A percentile compares a stretch with the other conserved stretches of the same genome.
These are phyloP conservation scores for Escovopsis sp. DNA, from an alignment of 2,329 filamentous ascomycete species.

Conservation along the genomic window DNA sequence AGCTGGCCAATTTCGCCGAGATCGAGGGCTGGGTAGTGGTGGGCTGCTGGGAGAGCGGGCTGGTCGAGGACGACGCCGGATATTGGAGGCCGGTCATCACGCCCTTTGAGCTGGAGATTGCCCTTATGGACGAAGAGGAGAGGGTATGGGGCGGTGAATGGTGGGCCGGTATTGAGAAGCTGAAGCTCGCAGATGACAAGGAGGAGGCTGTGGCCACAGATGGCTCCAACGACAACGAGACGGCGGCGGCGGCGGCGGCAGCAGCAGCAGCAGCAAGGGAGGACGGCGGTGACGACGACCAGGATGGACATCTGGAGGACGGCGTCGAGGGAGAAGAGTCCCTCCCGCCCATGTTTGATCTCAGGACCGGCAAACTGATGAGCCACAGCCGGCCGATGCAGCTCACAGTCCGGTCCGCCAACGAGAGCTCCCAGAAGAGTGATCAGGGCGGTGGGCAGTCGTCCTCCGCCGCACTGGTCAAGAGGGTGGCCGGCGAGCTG, in stretches of 20 bases:
- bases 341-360: constrained; percentile 78
- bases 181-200: constrained; percentile 30
- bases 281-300: constrained; percentile 8
- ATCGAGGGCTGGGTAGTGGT: constrained; percentile 95
- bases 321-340: constrained; percentile 52
- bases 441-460: constrained; percentile 4
- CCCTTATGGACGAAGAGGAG: constrained; percentile 58
- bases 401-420: constrained; percentile 15
- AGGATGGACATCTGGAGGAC: constrained; percentile 14
- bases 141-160: constrained; percentile 78
- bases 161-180: constrained; percentile 69
- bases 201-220: background rate
- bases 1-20: constrained; percentile 91
- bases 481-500: constrained; percentile 47
- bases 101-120: constrained; percentile 80
- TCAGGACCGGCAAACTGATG: constrained; percentile 73
- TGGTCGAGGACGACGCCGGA: constrained; percentile 68
- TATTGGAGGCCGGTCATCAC: constrained; percentile 86
- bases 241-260: constrained; percentile 9
- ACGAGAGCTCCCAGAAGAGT: constrained; percentile 11
- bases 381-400: constrained; percentile 65
- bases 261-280: constrained; percentile 6
- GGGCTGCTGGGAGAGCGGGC: constrained; percentile 91
- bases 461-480: constrained; percentile 33
- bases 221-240: constrained; percentile 8